Conservation (phyloP, 306 rosid genomes). For the Malus asiatica region DNA sequence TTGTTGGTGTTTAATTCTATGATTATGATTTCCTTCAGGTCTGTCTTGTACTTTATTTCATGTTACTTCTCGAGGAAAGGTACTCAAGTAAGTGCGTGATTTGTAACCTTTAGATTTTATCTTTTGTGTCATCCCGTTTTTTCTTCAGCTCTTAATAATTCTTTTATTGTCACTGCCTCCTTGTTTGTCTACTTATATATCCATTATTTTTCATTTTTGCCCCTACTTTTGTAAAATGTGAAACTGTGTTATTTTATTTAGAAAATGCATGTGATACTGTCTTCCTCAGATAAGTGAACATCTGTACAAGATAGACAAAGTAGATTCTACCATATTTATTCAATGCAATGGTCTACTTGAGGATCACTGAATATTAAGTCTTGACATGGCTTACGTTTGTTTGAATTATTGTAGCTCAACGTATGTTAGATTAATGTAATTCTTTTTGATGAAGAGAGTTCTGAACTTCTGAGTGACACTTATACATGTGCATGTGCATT, state of each 20-base stretch:
- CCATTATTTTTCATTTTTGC: background rate
- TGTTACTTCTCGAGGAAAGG: slow-evolving; percentile 74
- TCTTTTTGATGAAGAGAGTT: background rate
- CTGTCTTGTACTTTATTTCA: slow-evolving; percentile 63
- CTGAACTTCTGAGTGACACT: no score
- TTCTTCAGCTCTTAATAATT: background rate
- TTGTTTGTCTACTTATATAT: background rate
- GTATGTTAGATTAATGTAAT: background rate
- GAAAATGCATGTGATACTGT: background rate
- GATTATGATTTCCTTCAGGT: slow-evolving; percentile 46
- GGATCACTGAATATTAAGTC: background rate
- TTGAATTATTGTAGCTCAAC: background rate
- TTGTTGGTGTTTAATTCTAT: slow-evolving; percentile 8
- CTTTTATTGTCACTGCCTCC: background rate
- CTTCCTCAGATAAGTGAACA: background rate
- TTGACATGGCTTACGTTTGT: background rate
- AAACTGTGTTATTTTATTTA: background rate
- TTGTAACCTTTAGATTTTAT: background rate
- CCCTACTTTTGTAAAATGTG: background rate
- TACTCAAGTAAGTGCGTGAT: slow-evolving; percentile 62
- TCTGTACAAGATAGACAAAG: background rate
- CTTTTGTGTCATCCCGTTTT: background rate
- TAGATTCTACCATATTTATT: background rate
- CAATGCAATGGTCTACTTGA: background rate
- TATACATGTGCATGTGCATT: no score